phyloP scores from a whole-genome alignment of 768 basidiomycete genomes.

The Amanita pseudoporphyria region DNA sequence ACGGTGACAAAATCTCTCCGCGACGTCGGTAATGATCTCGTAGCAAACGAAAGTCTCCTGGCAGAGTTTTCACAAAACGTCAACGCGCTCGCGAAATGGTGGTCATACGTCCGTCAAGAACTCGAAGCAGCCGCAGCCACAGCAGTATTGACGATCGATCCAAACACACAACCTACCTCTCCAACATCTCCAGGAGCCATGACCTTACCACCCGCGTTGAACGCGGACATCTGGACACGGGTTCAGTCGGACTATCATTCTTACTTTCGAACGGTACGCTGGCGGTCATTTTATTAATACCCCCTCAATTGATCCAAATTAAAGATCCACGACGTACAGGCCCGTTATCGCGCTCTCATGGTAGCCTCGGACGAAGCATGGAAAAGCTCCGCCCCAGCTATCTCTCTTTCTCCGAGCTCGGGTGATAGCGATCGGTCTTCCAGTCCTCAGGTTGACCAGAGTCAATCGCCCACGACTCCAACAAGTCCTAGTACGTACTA shows the following conservation, averaged over 20 bases:
- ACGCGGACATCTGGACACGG: slow-evolving; percentile 1
- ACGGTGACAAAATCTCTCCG: slow-evolving; percentile 24
- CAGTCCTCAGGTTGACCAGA: background rate
- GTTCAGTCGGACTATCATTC: slow-evolving; percentile 1
- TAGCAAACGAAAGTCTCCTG: slow-evolving; percentile 27
- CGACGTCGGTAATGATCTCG: slow-evolving; percentile 27
- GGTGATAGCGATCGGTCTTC: background rate
- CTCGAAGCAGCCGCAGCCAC: slow-evolving; percentile 13
- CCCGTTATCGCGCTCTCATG: slow-evolving; percentile 19
- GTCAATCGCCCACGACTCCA: background rate
- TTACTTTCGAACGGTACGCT: slow-evolving; percentile 14
- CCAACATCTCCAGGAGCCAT: slow-evolving; percentile 1
- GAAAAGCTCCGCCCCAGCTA: slow-evolving; percentile 9
- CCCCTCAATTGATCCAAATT: background rate
- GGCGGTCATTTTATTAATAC: background rate
- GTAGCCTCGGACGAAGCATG: slow-evolving; percentile 20
- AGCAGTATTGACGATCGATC: slow-evolving; percentile 6
- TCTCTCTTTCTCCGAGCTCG: background rate
- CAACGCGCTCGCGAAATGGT: slow-evolving; percentile 23
- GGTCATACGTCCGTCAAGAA: slow-evolving; percentile 20
- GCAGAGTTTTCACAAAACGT: slow-evolving; percentile 21
- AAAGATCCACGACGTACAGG: slow-evolving; percentile 20
- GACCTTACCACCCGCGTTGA: slow-evolving; percentile 1
- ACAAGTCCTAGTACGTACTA: slow-evolving; percentile 4
- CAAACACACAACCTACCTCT: slow-evolving; percentile 4